A percentile compares a stretch with the other conserved stretches of the same genome.
Evolutionary conservation across 2,329 filamentous ascomycete species (phyloP).

Genomic region (Ophiosphaerella narmari): DNA sequence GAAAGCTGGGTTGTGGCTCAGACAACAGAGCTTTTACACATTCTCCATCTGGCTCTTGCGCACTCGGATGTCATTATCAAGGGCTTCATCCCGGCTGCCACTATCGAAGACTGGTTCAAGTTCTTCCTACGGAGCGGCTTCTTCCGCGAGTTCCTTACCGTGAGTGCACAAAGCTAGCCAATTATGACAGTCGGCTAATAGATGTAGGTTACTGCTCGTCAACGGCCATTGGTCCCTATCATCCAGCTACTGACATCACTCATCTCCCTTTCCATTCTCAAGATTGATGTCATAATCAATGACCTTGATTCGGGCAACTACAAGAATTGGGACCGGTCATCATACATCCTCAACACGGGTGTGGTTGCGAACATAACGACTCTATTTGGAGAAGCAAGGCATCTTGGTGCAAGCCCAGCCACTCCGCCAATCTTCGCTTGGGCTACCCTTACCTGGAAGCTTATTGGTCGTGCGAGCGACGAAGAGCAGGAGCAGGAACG

Average conservation of each 20-base stretch:
- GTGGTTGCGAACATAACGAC: constrained; percentile 75
- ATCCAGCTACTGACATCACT: constrained; percentile 72
- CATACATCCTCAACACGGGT: constrained; percentile 71
- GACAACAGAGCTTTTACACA: constrained; percentile 73
- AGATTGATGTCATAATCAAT: constrained; percentile 65
- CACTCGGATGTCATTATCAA: constrained; percentile 61
- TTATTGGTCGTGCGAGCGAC: constrained; percentile 22
- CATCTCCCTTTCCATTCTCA: constrained; percentile 74
- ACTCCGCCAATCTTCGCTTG: constrained; percentile 79
- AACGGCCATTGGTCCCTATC: constrained; percentile 59
- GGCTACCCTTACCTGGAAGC: constrained; percentile 64
- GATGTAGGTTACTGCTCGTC: constrained; percentile 25
- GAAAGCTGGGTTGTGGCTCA: constrained; percentile 67
- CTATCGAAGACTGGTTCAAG: constrained; percentile 41
- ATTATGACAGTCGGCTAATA: not conserved
- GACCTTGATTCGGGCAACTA: constrained; percentile 42
- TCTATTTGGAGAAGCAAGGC: constrained; percentile 65
- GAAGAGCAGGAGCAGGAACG: constrained; percentile 37
- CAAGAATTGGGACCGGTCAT: constrained; percentile 44
- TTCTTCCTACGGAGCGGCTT: constrained; percentile 54
- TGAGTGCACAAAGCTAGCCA: constrained; percentile 42
- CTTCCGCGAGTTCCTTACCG: constrained; percentile 65
- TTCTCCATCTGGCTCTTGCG: constrained; percentile 74
- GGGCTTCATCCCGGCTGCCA: constrained; percentile 36
- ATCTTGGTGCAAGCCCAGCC: constrained; percentile 62